Conservation (phyloP, 768 basidiomycete genomes). For the Kwoniella botswanensis region DNA sequence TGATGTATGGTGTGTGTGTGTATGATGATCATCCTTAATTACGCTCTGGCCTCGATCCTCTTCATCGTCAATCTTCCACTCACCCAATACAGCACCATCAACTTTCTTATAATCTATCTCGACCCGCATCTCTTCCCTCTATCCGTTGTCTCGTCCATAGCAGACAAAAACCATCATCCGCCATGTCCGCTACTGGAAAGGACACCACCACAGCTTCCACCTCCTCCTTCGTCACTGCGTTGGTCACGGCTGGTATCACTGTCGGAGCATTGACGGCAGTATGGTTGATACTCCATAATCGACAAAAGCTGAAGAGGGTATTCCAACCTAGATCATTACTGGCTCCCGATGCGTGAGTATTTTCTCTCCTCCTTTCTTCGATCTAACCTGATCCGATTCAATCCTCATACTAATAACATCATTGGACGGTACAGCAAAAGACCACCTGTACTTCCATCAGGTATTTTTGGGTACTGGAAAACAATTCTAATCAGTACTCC, state of each 20-base stretch:
- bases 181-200: constrained; percentile 52
- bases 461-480: constrained; percentile 49
- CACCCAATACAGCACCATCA: neutral
- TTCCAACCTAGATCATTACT: constrained; percentile 49
- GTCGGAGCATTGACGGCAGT: constrained; percentile 44
- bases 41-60: neutral
- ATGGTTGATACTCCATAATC: constrained; percentile 43
- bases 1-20: too few relatives aligned
- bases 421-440: constrained; percentile 31
- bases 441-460: constrained; percentile 42
- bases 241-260: constrained; percentile 45
- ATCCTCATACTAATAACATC: neutral
- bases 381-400: neutral
- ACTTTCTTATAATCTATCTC: neutral
- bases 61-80: neutral
- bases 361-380: neutral
- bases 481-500: constrained; percentile 39
- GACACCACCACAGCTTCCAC: constrained; percentile 48
- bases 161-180: constrained; percentile 1
- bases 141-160: neutral
- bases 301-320: constrained; percentile 40
- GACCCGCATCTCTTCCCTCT: neutral
- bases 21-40: neutral
- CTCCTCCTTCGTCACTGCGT: constrained; percentile 49
- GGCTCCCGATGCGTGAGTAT: constrained; percentile 47